Conservation (phyloP, 495 filamentous ascomycete genomes). For the Jackrogersella minutella region DNA sequence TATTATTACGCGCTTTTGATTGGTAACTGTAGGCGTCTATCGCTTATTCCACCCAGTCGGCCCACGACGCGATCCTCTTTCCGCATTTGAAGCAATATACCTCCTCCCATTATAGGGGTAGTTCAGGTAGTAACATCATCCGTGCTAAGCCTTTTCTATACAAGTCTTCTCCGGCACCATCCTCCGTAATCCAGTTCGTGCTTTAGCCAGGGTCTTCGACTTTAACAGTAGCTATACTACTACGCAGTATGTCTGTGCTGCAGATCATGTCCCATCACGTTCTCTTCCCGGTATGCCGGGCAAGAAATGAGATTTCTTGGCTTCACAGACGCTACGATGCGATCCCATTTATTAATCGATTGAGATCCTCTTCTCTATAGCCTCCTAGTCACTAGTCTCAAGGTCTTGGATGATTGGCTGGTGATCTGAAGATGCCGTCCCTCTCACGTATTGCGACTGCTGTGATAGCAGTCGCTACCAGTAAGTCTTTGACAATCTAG, state of each 20-base stretch:
- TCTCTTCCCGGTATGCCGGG: conserved; percentile 41
- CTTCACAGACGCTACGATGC: conserved; percentile 15
- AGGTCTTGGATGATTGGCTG: conserved; percentile 44
- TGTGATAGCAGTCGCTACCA: conserved; percentile 41
- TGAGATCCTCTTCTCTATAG: conserved; percentile 22
- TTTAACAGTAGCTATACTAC: conserved; percentile 17
- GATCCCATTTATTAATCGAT: conserved; percentile 43
- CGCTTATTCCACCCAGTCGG: conserved; percentile 45
- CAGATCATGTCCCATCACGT: conserved; percentile 41
- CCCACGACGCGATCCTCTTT: conserved; percentile 30
- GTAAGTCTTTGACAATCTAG: conserved; percentile 25
- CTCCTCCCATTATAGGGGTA: conserved; percentile 35
- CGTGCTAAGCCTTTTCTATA: conserved; percentile 40
- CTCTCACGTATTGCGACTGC: conserved; percentile 44
- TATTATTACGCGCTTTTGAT: conserved; percentile 30
- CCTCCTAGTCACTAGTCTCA: conserved; percentile 21
- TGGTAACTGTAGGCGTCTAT: conserved; percentile 41
- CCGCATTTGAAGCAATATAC: conserved; percentile 35
- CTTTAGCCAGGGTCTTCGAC: conserved; percentile 31
- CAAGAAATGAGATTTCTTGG: conserved; percentile 28
- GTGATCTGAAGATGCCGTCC: conserved; percentile 43
- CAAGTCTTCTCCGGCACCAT: conserved; percentile 34
- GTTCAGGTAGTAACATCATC: conserved; percentile 22
- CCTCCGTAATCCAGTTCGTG: conserved; percentile 42
- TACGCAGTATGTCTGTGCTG: conserved; percentile 21